These are phyloP conservation scores for Chlamydomonas reinhardtii DNA, from an alignment of 163 green algal genomes.

Conservation along the genomic window DNA sequence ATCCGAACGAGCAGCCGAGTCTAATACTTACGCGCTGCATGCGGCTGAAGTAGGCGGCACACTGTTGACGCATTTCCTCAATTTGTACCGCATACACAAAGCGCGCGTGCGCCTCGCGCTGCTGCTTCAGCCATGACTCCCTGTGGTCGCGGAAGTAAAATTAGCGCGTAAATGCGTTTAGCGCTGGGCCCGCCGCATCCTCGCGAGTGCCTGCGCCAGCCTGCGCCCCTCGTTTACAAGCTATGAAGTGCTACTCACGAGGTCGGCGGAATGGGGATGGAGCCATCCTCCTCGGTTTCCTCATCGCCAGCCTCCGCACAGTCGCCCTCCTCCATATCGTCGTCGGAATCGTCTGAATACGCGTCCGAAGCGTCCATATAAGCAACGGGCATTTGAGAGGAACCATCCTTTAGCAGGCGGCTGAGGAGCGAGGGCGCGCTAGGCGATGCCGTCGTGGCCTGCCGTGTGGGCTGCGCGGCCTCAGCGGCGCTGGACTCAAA, in stretches of 20 bases:
- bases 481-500: background rate
- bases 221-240: too few relatives aligned
- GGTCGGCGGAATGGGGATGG: slow-evolving; percentile 16
- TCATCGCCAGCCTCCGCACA: background rate
- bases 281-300: background rate
- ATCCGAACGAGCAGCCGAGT: background rate
- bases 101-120: slow-evolving; percentile 22
- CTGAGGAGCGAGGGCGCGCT: background rate
- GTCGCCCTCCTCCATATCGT: background rate
- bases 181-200: background rate
- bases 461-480: background rate
- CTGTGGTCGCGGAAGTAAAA: background rate
- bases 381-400: background rate
- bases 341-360: slow-evolving; percentile 5
- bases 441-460: background rate
- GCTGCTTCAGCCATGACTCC: slow-evolving; percentile 10
- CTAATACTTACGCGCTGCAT: background rate
- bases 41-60: slow-evolving; percentile 5
- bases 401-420: background rate
- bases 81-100: slow-evolving; percentile 34
- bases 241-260: too few relatives aligned
- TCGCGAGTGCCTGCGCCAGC: background rate
- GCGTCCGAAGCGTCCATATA: slow-evolving; percentile 1
- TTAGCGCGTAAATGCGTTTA: background rate
- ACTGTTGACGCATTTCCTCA: slow-evolving; percentile 34